A percentile compares a stretch with the other conserved stretches of the same genome.
These are phyloP conservation scores for Magnaporthiopsis rhizophila DNA, from an alignment of 2,329 filamentous ascomycete species.

Conservation along the genomic window DNA sequence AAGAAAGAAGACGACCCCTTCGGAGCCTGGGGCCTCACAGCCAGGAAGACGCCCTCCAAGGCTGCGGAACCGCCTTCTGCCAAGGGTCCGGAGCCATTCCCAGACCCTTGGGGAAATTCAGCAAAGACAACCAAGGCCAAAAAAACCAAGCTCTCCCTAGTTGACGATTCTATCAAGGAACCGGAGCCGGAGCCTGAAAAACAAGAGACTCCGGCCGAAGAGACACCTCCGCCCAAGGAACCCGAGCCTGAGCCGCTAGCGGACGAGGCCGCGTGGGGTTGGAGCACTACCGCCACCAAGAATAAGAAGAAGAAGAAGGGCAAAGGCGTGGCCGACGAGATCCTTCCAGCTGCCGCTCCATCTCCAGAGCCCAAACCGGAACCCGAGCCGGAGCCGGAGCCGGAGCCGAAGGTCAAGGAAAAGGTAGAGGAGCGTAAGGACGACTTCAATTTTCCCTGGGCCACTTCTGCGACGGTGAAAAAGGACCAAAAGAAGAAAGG, in stretches of 20 bases:
- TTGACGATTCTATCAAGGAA: slow-evolving; percentile 16
- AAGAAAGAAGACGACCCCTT: slow-evolving; percentile 20
- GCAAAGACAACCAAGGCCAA: slow-evolving; percentile 36
- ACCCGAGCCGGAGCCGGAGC: slow-evolving; percentile 12
- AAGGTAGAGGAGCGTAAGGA: slow-evolving; percentile 24
- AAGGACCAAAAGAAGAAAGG: slow-evolving; percentile 15
- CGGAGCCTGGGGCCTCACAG: not conserved
- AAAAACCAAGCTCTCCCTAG: slow-evolving; percentile 22
- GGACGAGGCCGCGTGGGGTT: slow-evolving; percentile 20
- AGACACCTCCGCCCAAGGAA: slow-evolving; percentile 13
- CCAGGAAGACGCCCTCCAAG: slow-evolving; percentile 28
- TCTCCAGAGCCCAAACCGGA: slow-evolving; percentile 21
- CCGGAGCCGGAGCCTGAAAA: slow-evolving; percentile 19
- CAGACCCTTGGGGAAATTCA: slow-evolving; percentile 25
- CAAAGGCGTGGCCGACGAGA: slow-evolving; percentile 22
- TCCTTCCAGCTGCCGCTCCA: slow-evolving; percentile 23
- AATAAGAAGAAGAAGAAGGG: slow-evolving; percentile 38
- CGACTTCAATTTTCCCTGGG: slow-evolving; percentile 17
- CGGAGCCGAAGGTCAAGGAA: slow-evolving; percentile 25
- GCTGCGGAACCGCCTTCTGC: slow-evolving; percentile 21
- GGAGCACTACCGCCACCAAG: slow-evolving; percentile 25
- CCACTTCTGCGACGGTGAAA: slow-evolving; percentile 17
- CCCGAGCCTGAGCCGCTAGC: slow-evolving; percentile 14
- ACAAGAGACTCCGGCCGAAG: slow-evolving; percentile 21
- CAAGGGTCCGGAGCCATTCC: slow-evolving; percentile 19